phyloP scores from a whole-genome alignment of 208 protist species.

The Crithidia brevicula region DNA sequence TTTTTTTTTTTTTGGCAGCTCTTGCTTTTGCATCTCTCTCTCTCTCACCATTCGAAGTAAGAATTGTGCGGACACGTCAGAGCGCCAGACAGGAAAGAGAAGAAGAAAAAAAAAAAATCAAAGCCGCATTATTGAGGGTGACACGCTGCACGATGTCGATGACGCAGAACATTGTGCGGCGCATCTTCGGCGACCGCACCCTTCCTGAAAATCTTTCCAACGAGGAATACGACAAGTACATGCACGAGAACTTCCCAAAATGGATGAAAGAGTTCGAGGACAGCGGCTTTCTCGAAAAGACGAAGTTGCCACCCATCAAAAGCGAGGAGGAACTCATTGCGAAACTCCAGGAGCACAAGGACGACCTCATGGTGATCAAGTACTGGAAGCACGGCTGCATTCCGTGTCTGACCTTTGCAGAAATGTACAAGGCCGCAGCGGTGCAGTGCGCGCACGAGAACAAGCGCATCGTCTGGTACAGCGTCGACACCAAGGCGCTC shows the following conservation, averaged over 20 bases:
- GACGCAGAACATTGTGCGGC: conserved; percentile 83
- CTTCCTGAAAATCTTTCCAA: conserved; percentile 69
- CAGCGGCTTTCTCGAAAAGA: conserved; percentile 86
- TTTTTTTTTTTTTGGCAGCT: no score
- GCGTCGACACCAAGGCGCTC: conserved; percentile 84
- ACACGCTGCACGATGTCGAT: conserved; percentile 51
- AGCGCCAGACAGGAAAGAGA: no score
- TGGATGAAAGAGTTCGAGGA: conserved; percentile 92
- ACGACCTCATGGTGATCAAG: conserved; percentile 93
- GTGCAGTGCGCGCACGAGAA: conserved; percentile 59
- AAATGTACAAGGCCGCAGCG: conserved; percentile 91
- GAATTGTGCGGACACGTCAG: no score
- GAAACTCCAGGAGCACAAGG: conserved; percentile 87
- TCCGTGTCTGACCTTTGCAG: conserved; percentile 88
- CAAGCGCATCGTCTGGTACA: conserved; percentile 86
- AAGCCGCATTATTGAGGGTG: background rate
- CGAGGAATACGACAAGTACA: conserved; percentile 87
- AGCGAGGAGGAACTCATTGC: conserved; percentile 85
- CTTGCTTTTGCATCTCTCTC: no score
- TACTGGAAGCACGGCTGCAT: conserved; percentile 94
- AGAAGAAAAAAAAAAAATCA: conserved; percentile 10
- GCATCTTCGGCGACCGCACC: conserved; percentile 88
- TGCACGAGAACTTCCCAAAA: conserved; percentile 85
- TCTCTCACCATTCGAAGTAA: no score
- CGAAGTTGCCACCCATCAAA: conserved; percentile 80